Evolutionary conservation across 768 basidiomycete species (phyloP).

Genomic region (Panaeolus papilionaceus): DNA sequence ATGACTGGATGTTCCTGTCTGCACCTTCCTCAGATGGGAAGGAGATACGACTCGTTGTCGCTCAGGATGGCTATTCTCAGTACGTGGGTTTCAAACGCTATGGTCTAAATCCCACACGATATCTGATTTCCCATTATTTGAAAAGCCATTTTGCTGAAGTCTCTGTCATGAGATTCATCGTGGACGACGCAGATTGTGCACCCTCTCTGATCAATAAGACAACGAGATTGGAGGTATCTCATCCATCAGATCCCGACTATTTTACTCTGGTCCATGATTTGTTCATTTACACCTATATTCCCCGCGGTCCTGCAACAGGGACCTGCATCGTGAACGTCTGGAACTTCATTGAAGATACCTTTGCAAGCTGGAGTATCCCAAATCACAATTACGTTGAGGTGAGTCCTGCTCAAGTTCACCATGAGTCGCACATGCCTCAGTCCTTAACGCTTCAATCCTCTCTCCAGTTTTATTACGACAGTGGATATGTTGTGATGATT

Average conservation of each 20-base stretch:
- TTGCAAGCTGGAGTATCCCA: constrained; percentile 1
- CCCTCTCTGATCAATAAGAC: not conserved
- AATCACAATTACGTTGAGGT: not conserved
- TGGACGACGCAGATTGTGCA: not conserved
- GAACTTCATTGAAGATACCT: constrained; percentile 3
- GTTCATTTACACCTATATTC: not conserved
- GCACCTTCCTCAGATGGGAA: not conserved
- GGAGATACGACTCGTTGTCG: not conserved
- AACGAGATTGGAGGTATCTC: not conserved
- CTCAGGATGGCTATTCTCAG: not conserved
- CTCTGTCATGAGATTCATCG: not conserved
- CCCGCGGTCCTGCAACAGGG: not conserved
- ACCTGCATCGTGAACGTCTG: not conserved
- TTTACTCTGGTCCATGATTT: not conserved
- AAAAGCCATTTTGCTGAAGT: not conserved
- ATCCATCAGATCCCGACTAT: not conserved
- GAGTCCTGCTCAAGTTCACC: not conserved
- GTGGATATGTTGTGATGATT: not conserved
- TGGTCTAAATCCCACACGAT: not conserved
- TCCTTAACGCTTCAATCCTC: not conserved
- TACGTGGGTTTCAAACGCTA: not conserved
- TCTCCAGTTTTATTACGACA: constrained; percentile 1
- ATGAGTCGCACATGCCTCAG: not conserved
- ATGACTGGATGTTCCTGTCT: not conserved
- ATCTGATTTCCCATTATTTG: not conserved